Conservation (phyloP, 306 rosid genomes). For the Senna tora region DNA sequence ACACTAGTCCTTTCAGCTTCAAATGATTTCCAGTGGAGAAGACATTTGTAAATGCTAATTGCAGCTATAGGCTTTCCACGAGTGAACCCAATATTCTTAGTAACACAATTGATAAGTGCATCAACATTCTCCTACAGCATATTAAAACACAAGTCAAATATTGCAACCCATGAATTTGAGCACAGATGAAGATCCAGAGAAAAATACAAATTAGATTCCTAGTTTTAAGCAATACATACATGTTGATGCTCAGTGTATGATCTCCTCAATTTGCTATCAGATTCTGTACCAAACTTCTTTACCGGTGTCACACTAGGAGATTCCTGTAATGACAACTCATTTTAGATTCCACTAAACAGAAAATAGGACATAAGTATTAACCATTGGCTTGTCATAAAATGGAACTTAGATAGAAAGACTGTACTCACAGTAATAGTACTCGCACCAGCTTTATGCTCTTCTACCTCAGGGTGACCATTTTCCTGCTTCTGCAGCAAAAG, state of each 20-base stretch:
- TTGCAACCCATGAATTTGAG: conserved; percentile 13
- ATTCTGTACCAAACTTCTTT: conserved; percentile 64
- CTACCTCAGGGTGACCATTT: conserved; percentile 65
- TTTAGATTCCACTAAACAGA: conserved; percentile 30
- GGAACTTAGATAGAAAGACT: not conserved
- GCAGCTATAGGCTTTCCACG: conserved; percentile 86
- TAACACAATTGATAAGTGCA: conserved; percentile 76
- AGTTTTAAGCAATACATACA: conserved; percentile 49
- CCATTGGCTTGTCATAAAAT: not conserved
- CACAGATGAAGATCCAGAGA: conserved; percentile 18
- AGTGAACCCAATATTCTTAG: conserved; percentile 72
- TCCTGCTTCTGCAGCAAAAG: conserved; percentile 57
- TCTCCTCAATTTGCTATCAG: conserved; percentile 73
- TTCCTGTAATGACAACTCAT: conserved; percentile 52
- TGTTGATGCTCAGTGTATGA: conserved; percentile 72
- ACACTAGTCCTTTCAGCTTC: conserved; percentile 92
- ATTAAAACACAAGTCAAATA: conserved; percentile 31
- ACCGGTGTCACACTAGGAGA: conserved; percentile 56
- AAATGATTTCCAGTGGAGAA: conserved; percentile 89
- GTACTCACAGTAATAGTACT: not conserved
- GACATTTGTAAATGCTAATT: conserved; percentile 79
- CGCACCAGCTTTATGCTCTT: conserved; percentile 41
- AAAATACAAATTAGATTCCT: not conserved
- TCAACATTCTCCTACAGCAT: conserved; percentile 77
- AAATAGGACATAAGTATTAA: not conserved